These are phyloP conservation scores for Torulaspora maleeae DNA, from an alignment of 805 yeast genomes.

Conservation along the genomic window DNA sequence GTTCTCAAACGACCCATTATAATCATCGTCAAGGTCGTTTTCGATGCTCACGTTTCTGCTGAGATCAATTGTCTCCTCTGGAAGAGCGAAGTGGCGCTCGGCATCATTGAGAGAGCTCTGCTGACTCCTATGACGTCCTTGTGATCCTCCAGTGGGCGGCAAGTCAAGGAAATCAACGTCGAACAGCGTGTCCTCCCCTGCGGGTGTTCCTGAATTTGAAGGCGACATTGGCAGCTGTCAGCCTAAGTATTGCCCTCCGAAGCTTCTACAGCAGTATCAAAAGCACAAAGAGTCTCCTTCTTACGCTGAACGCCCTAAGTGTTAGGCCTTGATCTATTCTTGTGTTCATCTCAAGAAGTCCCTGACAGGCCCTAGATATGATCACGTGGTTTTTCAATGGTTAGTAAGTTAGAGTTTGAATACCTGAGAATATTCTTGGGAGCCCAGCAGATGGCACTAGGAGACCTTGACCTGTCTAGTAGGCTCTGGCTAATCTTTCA, in stretches of 20 bases:
- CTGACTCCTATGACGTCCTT: constrained; percentile 4
- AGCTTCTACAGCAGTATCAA: background rate
- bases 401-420: too few species aligned
- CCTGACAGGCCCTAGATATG: background rate
- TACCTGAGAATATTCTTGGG: too few species aligned
- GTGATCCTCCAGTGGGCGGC: constrained; percentile 11
- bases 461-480: too few species aligned
- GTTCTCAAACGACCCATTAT: constrained; percentile 25
- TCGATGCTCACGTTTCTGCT: constrained; percentile 35
- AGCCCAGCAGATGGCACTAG: too few species aligned
- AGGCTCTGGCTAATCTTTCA: too few species aligned
- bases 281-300: background rate
- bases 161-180: constrained; percentile 39
- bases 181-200: constrained; percentile 35
- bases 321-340: background rate
- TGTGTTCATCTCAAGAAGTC: background rate
- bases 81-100: constrained; percentile 8
- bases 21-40: constrained; percentile 35
- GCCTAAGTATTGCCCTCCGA: background rate
- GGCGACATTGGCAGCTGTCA: constrained; percentile 6
- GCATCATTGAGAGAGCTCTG: background rate
- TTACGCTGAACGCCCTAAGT: background rate
- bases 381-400: constrained; percentile 3
- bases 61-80: constrained; percentile 34
- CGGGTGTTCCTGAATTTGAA: constrained; percentile 3